Evolutionary conservation across 2,329 filamentous ascomycete genomes (phyloP).

Genomic region (Aureobasidium sp.): DNA sequence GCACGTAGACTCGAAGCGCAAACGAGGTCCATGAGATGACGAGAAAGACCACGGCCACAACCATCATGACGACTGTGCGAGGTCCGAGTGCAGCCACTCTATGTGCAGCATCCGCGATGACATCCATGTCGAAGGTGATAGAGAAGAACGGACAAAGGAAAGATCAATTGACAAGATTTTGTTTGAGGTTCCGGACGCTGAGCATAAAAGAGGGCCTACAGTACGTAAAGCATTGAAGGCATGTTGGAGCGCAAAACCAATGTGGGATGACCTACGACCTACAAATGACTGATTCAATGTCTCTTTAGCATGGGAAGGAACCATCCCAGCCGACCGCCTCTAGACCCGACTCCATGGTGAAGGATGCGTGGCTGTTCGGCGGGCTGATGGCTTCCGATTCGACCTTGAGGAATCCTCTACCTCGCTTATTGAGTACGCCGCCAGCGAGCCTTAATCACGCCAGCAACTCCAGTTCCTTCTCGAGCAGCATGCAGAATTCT

Average conservation of each 20-base stretch:
- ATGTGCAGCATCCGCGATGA: not conserved
- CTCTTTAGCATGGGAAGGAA: not conserved
- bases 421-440: not conserved
- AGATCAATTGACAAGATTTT: not conserved
- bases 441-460: not conserved
- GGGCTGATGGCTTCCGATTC: not conserved
- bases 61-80: not conserved
- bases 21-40: slow-evolving; percentile 12
- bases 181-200: not conserved
- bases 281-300: not conserved
- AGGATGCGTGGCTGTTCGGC: not conserved
- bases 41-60: slow-evolving; percentile 2
- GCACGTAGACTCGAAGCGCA: slow-evolving; percentile 14
- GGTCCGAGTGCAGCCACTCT: slow-evolving; percentile 3
- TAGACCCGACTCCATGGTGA: not conserved
- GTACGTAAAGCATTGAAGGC: not conserved
- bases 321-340: not conserved
- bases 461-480: not conserved
- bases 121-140: not conserved
- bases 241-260: not conserved
- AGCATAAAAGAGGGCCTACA: not conserved
- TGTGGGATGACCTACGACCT: not conserved
- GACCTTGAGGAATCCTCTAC: not conserved
- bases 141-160: not conserved
- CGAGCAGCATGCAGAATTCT: not conserved